Base-by-base conservation (phyloP, 768 basidiomycete genomes). In the Vishniacozyma victoriae region DNA sequence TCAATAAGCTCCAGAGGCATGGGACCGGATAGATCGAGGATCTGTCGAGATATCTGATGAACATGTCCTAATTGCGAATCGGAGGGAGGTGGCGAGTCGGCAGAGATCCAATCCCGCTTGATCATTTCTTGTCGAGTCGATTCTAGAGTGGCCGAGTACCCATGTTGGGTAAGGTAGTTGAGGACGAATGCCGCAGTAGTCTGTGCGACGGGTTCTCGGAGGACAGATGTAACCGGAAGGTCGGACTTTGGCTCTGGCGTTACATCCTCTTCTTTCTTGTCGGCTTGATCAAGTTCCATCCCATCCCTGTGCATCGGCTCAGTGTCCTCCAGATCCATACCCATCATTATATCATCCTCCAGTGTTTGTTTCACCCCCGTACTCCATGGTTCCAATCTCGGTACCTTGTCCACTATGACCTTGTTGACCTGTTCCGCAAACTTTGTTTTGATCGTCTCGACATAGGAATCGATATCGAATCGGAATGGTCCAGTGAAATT, bases 401-500 rank as follows among this genome's bases (percentile, higher is more conserved):
- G 45, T 11, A 44, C 23, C 11, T 38, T 41, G 25, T 49, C 27
- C 1, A 41, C 26, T 11, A 29, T 25, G 16, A 31, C n/a, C 4
- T 37, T 20, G 13, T 9, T 48, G 15, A 53, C 50, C 7, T 44
- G 18, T 3, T 23, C n/a, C 44, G 22, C 51, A 1, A 54, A 35
- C 0, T 27, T 35, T 14, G 56, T 44, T 9, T 48, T 50, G n/a
- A 48, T 43, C 3, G 40, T 46, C 14, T 35, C 27, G 24, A 57
- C 55, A 60, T 92, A 81, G 40, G 82, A 80, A 46, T 91, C 86
- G 64, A 97, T 93, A 70, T 95, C 91, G 70, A 81, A 96, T 59
- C 77, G 79, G 79, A 96, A 97, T 3, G 82, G 78, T 80, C 81
- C 64, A 84, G 82, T 22, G 68, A 97, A 92, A 74, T 97, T 96